Evolutionary conservation across 345 rosid genomes (phyloP), one percentile per base, ranked within the genome.

Genomic region (Sisymbrium altissimum): DNA sequence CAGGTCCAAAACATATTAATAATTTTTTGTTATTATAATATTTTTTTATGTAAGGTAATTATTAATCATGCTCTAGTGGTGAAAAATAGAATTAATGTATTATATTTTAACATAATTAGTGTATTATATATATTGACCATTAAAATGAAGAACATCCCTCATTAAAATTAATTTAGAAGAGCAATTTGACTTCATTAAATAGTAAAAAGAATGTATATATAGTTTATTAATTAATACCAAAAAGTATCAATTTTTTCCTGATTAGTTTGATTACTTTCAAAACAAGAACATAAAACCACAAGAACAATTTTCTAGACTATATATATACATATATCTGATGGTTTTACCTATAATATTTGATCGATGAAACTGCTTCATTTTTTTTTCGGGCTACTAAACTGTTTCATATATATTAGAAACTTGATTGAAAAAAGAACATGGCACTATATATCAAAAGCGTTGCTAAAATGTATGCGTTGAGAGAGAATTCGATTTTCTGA

Each of bases 1-100:
- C 76, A 81, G 87, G 90, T 84, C 70, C 38, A 10, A 30, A 15
- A 12, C 56, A 60, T 43, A 43, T 48, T 60, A 9, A 10, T 17
- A 33, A 6, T 36, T 7, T 40, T 45, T 27, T 70, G 6, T 35
- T 52, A 45, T 54, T 29, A 50, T 50, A 43, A 61, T 12, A 11
- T 41, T 56, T 14, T 23, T 21, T 1, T 6, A 12, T 29, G 1
- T 3, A 7, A 33, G 44, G 4, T 64, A 7, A 33, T 23, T 44
- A 64, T 53, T 52, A 14, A 53, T 18, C 23, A 27, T n/a, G 6
- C 15, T 13, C 21, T 56, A 19, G n/a, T 23, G 3, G 17, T 23
- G 19, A 14, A 33, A 56, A 32, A 4, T 56, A 56, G 7, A 32
- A 13, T 56, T 10, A 43, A 58, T 9, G 3, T 57, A 6, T 32